These are phyloP conservation scores for Epichloe sp. DNA, from an alignment of 2,329 filamentous ascomycete species.

Conservation along the genomic window DNA sequence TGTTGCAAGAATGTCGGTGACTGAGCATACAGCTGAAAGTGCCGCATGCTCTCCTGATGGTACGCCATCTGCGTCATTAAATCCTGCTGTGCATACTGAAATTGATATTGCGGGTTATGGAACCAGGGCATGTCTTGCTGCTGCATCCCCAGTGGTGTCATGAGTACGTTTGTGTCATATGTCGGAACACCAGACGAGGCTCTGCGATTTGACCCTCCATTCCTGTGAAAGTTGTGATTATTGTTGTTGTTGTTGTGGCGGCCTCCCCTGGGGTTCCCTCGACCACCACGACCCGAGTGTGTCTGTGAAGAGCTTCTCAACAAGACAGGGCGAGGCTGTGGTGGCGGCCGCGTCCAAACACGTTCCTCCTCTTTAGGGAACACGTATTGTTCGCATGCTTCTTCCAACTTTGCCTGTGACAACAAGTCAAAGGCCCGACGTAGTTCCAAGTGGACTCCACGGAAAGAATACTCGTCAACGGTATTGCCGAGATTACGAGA, in stretches of 20 bases:
- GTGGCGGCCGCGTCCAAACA: slow-evolving; percentile 43
- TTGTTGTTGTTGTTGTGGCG: slow-evolving; percentile 28
- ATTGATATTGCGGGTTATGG: slow-evolving; percentile 27
- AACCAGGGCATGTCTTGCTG: slow-evolving; percentile 38
- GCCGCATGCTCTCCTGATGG: slow-evolving; percentile 22
- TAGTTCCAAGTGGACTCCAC: slow-evolving; percentile 79
- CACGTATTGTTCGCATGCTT: slow-evolving; percentile 77
- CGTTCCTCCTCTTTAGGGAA: slow-evolving; percentile 73
- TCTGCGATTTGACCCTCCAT: slow-evolving; percentile 30
- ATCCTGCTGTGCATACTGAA: slow-evolving; percentile 27
- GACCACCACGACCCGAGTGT: slow-evolving; percentile 34
- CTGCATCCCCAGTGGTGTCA: slow-evolving; percentile 28
- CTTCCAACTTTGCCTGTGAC: slow-evolving; percentile 62
- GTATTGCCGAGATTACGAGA: slow-evolving; percentile 88
- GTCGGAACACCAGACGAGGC: slow-evolving; percentile 38
- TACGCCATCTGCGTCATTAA: slow-evolving; percentile 29
- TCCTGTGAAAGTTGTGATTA: slow-evolving; percentile 21
- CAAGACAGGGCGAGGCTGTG: slow-evolving; percentile 41
- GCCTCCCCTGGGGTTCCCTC: slow-evolving; percentile 35
- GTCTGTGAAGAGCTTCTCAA: slow-evolving; percentile 49
- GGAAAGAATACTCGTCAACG: slow-evolving; percentile 87
- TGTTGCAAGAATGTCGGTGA: slow-evolving; percentile 22
- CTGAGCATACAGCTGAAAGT: slow-evolving; percentile 23
- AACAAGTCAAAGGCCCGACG: slow-evolving; percentile 78
- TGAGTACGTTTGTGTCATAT: slow-evolving; percentile 37